Base-by-base conservation (phyloP, 192 early-diverging fungal genomes). In the Linnemannia zychae region DNA sequence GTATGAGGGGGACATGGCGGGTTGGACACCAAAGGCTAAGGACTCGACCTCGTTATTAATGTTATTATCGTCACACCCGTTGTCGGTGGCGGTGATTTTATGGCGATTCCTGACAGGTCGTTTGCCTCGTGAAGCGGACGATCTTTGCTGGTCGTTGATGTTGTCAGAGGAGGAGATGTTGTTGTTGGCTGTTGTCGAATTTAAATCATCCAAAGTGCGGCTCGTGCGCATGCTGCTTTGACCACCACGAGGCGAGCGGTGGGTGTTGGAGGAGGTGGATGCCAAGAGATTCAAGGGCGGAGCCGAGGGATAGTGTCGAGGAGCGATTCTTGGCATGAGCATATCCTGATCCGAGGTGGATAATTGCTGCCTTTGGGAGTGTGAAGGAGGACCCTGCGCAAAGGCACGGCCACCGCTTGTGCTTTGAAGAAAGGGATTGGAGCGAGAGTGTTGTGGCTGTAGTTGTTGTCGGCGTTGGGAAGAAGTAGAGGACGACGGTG, bases 221-320 rank as follows among this genome's bases (percentile, higher is more conserved):
- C 67, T 36, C 34, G 36, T 69, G 34, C 38, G 67, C 34, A 69
- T 15, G 33, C 67, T 40, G 22, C 9, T 15, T 5, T 7, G 31
- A 40, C 67, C 67, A 69, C 9, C 3, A 40, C 12, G 37, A 40
- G 67, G 40, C 1, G 24, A 28, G 37, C 46, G 34, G 36, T 18
- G 24, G 37, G 2, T 33, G 33, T 44, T 53, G 44, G 37, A 44
- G 0, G 79, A 75, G 2, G 67, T 81, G 17, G 79, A 33, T n/a
- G 72, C 50, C 31, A 82, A 18, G 18, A 84, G 76, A 18, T 76
- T 78, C 66, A 84, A 47, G 4, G 76, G 82, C 5, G 82, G 82
- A 20, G 82, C 82, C 24, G 82, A 84, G 0, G 82, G 82, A 24
- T 76, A 9, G 40, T 74, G 31, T 37, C 22, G 22, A 33, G 65